A percentile compares a stretch with the other conserved stretches of the same genome.
Conservation (phyloP, 495 filamentous ascomycete genomes). For the Lasiosphaeria ovina region DNA sequence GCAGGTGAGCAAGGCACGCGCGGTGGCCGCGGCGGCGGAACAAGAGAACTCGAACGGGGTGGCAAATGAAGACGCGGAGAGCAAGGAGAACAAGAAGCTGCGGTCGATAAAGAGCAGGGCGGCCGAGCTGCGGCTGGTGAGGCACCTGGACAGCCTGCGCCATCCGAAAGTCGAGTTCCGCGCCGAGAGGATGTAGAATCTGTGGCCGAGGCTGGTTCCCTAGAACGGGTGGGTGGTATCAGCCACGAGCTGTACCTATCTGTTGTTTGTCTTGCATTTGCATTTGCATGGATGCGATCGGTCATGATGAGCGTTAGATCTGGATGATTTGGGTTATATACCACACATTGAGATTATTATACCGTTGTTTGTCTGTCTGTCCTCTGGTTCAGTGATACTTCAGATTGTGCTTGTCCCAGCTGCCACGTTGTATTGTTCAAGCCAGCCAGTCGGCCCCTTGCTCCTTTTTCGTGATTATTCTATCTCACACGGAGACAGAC, state of each 20-base stretch:
- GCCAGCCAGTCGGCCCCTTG: no score
- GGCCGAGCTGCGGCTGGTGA: constrained; percentile 74
- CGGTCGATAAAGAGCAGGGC: constrained; percentile 71
- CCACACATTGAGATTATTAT: background rate
- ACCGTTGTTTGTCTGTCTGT: background rate
- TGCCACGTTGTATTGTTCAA: no score
- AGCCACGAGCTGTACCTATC: background rate
- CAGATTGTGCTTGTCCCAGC: no score
- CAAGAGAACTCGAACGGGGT: constrained; percentile 8
- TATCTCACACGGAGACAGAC: no score
- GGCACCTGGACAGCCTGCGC: constrained; percentile 64
- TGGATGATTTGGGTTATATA: background rate
- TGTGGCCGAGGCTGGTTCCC: background rate
- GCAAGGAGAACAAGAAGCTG: constrained; percentile 56
- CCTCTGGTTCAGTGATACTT: no score
- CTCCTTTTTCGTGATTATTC: no score
- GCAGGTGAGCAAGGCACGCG: constrained; percentile 33
- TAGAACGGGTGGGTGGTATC: background rate
- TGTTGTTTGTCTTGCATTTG: background rate
- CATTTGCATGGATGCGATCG: background rate
- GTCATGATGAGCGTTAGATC: background rate
- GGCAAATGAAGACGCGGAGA: constrained; percentile 24
- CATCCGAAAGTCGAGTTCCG: constrained; percentile 59
- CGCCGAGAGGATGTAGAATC: constrained; percentile 48
- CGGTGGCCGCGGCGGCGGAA: constrained; percentile 20